Base-by-base conservation (phyloP, 805 yeast species). In the Candida hungchunana region DNA sequence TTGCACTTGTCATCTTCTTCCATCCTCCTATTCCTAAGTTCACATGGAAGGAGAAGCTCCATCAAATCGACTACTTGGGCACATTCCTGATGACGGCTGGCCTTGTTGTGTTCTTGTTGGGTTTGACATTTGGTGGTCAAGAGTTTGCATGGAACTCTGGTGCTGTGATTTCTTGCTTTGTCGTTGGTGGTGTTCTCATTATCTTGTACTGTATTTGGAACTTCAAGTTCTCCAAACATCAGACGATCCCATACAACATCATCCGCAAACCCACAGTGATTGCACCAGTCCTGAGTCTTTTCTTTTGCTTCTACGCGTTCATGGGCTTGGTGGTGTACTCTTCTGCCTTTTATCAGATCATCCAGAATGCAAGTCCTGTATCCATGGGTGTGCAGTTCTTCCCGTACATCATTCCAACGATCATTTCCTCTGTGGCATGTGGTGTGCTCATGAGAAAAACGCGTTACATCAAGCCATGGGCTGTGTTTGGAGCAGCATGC, bases 111-210 rank as follows among this genome's bases (percentile, higher is more conserved):
- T 39, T 73, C 1, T 55, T 68, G 36, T 56, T 70, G 30, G 83
- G 68, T 0, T 51, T 78, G 26, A 67, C 79, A 0, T 69, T 76
- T 45, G 83, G 82, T 13, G 78, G 79, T 3, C 54, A 59, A 23
- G 61, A 67, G 21, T 67, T 56, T 47, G 56, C 73, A 2, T 79
- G 85, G 85, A 50, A 58, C 3, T 69, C 79, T 0, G 72, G 73
- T n/a, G 66, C 73, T 5, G 73, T 75, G 4, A 68, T 79, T 5
- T 45, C 57, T 8, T 68, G 69, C 35, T 66, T 78, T 33, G 55
- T 71, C 9, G 25, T 77, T 23, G 39, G 42, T 27, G 42, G 40
- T 4, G 10, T 38, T 17, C 15, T 40, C 3, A 17, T 26, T 7
- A 33, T 34, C n/a, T 28, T 17, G 5, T 43, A 40, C 23, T 21